These are phyloP conservation scores for Dendrobium officinale DNA, from an alignment of 106 monocot species.

Conservation along the genomic window DNA sequence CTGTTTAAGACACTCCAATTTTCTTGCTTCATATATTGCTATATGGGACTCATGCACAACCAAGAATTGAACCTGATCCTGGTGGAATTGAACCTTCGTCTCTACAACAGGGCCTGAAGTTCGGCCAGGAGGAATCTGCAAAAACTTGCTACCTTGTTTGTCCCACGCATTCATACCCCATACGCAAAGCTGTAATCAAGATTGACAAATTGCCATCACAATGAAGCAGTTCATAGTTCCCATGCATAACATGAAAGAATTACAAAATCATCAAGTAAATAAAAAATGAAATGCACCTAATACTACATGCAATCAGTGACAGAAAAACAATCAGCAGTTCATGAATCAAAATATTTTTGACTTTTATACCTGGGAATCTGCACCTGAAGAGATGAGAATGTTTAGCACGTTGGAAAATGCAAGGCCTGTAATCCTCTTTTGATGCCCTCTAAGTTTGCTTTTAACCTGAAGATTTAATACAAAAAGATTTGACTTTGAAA, in stretches of 20 bases:
- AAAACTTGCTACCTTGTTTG: conserved; percentile 19
- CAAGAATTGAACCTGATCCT: conserved; percentile 32
- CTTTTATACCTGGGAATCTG: conserved; percentile 55
- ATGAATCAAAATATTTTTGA: not conserved
- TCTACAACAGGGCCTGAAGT: conserved; percentile 16
- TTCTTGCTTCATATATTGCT: conserved; percentile 30
- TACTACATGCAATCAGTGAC: not conserved
- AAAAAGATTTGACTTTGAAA: not conserved
- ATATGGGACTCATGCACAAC: conserved; percentile 36
- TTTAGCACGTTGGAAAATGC: conserved; percentile 50
- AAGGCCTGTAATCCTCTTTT: conserved; percentile 65
- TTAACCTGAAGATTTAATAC: conserved; percentile 42
- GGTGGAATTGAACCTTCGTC: conserved; percentile 37
- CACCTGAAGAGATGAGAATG: conserved; percentile 67
- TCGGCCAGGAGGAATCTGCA: conserved; percentile 23
- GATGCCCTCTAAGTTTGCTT: conserved; percentile 54
- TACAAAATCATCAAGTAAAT: not conserved
- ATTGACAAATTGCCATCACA: not conserved
- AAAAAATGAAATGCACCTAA: not conserved
- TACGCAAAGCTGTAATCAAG: conserved; percentile 25
- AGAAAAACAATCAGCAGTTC: too few species aligned
- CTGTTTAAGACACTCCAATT: conserved; percentile 43
- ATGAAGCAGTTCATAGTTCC: not conserved
- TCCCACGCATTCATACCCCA: conserved; percentile 37
- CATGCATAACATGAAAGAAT: not conserved